These are phyloP conservation scores for Xylaria curta DNA, from an alignment of 495 filamentous ascomycete genomes.

Conservation along the genomic window DNA sequence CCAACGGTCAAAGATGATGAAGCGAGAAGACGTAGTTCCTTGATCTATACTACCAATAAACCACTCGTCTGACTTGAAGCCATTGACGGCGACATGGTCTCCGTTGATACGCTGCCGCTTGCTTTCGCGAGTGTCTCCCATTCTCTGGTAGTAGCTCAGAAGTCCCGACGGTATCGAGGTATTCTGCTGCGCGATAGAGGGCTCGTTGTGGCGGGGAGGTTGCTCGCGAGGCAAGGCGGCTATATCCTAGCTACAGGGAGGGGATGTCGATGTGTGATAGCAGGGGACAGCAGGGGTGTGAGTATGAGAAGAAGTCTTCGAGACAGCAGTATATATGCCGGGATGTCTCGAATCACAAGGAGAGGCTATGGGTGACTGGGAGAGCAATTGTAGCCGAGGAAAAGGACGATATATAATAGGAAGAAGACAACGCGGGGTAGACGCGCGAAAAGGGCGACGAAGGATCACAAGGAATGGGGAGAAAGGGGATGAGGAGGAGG, in stretches of 20 bases:
- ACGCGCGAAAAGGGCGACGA: neutral
- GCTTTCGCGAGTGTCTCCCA: conserved; percentile 29
- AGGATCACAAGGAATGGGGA: conserved; percentile 31
- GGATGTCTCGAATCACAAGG: conserved; percentile 27
- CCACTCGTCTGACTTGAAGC: conserved; percentile 32
- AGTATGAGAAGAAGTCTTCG: conserved; percentile 22
- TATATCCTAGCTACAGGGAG: conserved; percentile 38
- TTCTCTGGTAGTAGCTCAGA: conserved; percentile 21
- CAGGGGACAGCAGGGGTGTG: conserved; percentile 28
- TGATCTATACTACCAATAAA: conserved; percentile 79
- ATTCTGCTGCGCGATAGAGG: conserved; percentile 1
- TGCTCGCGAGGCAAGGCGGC: conserved; percentile 35
- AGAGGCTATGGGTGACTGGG: conserved; percentile 13
- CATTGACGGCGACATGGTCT: conserved; percentile 20
- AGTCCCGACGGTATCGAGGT: conserved; percentile 5
- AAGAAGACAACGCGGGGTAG: conserved; percentile 13
- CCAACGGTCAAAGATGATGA: conserved; percentile 85
- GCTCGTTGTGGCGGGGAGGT: neutral
- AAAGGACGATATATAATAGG: neutral
- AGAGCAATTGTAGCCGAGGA: neutral
- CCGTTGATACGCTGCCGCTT: conserved; percentile 28
- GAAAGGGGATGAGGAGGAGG: conserved; percentile 24
- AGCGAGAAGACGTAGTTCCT: conserved; percentile 91
- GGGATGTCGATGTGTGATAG: conserved; percentile 27
- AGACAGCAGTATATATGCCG: conserved; percentile 9